phyloP scores from a whole-genome alignment of 2,329 filamentous ascomycete species.

The Dactylellina haptotyla region DNA sequence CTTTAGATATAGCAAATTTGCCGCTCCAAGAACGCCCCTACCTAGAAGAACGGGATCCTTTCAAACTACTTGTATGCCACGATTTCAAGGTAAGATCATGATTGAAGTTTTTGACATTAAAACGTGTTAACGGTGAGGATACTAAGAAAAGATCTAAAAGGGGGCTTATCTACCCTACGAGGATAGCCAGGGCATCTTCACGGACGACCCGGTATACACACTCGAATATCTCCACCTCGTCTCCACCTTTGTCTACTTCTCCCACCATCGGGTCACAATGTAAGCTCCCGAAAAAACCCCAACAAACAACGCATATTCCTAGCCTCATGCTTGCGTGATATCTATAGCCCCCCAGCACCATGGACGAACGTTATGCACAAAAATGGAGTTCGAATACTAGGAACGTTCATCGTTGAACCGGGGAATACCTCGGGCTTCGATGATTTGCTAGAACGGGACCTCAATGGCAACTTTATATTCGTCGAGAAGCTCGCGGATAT shows the following conservation, averaged over 20 bases:
- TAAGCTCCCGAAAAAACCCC: conserved; percentile 24
- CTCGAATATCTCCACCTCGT: conserved; percentile 64
- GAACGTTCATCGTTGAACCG: conserved; percentile 63
- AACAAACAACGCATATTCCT: conserved; percentile 43
- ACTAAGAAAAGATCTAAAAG: conserved; percentile 55
- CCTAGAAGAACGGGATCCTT: conserved; percentile 40
- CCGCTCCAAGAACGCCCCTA: conserved; percentile 42
- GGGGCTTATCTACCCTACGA: conserved; percentile 65
- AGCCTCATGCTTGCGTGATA: background rate
- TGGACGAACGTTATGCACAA: conserved; percentile 65
- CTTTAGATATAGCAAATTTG: conserved; percentile 42
- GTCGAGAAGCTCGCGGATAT: conserved; percentile 62
- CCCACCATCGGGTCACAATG: conserved; percentile 64
- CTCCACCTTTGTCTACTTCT: conserved; percentile 65
- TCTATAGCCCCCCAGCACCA: conserved; percentile 61
- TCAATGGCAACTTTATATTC: conserved; percentile 60
- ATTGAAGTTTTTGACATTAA: background rate
- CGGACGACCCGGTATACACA: conserved; percentile 60
- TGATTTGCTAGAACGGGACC: conserved; percentile 59
- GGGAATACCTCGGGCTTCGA: conserved; percentile 50
- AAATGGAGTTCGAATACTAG: conserved; percentile 63
- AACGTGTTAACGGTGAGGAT: background rate
- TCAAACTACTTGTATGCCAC: conserved; percentile 56
- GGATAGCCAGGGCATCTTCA: conserved; percentile 59
- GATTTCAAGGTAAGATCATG: conserved; percentile 54